phyloP scores from a whole-genome alignment of 2,329 filamentous ascomycete species.

The Massarina eburnea region DNA sequence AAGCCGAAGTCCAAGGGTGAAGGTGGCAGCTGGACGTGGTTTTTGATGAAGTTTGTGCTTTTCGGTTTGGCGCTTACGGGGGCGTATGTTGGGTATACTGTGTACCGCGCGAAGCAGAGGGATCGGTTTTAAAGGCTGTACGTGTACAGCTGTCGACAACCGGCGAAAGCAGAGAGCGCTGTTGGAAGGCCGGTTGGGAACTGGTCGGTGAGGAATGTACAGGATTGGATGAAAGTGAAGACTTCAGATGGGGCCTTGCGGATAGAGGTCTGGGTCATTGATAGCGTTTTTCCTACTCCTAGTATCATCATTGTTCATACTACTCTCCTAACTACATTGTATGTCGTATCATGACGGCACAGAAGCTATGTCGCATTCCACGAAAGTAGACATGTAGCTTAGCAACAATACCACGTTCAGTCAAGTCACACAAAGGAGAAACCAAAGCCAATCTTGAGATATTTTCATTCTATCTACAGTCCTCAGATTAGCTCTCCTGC shows the following conservation, averaged over 20 bases:
- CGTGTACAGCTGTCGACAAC: conserved; percentile 5
- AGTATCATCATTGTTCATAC: conserved; percentile 13
- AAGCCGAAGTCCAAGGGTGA: conserved; percentile 53
- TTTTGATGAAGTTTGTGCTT: conserved; percentile 79
- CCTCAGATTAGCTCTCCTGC: conserved; percentile 28
- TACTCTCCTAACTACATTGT: conserved; percentile 10
- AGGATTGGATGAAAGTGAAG: conserved; percentile 18
- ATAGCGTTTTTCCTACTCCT: conserved; percentile 19
- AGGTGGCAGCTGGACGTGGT: conserved; percentile 66
- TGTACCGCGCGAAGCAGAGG: conserved; percentile 67
- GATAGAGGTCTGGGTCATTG: conserved; percentile 7
- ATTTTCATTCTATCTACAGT: conserved; percentile 8
- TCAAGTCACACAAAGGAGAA: not conserved
- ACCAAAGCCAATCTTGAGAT: not conserved
- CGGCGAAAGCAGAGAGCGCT: conserved; percentile 1
- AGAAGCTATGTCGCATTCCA: no score
- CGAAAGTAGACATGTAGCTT: no score
- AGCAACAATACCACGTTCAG: no score
- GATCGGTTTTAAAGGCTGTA: conserved; percentile 45
- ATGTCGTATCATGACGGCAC: conserved; percentile 3
- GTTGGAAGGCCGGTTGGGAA: conserved; percentile 8
- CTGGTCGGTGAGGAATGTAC: conserved; percentile 19
- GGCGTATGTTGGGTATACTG: conserved; percentile 82
- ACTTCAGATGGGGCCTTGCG: conserved; percentile 4
- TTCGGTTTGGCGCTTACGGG: conserved; percentile 71